A percentile compares a stretch with the other conserved stretches of the same genome.
These are phyloP conservation scores for Neurospora sp. DNA, from an alignment of 495 filamentous ascomycete species.

Conservation along the genomic window DNA sequence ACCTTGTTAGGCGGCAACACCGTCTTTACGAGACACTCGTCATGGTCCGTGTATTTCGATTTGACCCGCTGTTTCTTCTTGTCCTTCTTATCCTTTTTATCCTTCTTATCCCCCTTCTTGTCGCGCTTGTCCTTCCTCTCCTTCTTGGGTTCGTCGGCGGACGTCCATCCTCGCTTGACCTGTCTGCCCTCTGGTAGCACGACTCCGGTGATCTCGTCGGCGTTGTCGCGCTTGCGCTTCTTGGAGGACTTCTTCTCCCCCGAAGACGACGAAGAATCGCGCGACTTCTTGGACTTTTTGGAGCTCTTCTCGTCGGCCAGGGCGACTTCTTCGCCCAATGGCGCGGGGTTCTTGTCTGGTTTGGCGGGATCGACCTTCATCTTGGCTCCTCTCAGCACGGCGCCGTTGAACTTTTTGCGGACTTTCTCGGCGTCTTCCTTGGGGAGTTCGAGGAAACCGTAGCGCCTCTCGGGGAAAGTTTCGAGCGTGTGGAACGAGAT, in stretches of 20 bases:
- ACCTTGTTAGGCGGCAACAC: constrained; percentile 54
- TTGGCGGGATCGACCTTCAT: constrained; percentile 72
- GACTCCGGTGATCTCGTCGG: constrained; percentile 51
- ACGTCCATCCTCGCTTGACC: constrained; percentile 88
- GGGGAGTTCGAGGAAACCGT: constrained; percentile 82
- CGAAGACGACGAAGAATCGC: neutral
- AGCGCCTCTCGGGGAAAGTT: constrained; percentile 80
- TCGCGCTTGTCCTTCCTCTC: constrained; percentile 38
- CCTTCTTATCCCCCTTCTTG: constrained; percentile 39
- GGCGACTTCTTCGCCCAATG: constrained; percentile 20
- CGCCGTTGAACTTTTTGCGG: constrained; percentile 86
- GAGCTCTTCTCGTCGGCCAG: constrained; percentile 26
- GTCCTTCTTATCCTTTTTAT: constrained; percentile 38
- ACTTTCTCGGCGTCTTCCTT: constrained; percentile 73
- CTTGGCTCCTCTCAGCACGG: constrained; percentile 75
- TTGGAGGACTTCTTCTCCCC: constrained; percentile 43
- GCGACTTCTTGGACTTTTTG: constrained; percentile 28
- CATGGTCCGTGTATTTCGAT: constrained; percentile 69
- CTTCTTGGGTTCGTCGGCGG: constrained; percentile 46
- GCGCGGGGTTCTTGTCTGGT: constrained; percentile 32
- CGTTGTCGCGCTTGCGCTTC: constrained; percentile 44
- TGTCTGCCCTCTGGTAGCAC: constrained; percentile 63
- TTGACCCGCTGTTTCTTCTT: constrained; percentile 44
- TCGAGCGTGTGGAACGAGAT: constrained; percentile 76
- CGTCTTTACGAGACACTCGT: constrained; percentile 77